Conservation (phyloP, 208 protist species). For the Jaenimonas drosophilae region DNA sequence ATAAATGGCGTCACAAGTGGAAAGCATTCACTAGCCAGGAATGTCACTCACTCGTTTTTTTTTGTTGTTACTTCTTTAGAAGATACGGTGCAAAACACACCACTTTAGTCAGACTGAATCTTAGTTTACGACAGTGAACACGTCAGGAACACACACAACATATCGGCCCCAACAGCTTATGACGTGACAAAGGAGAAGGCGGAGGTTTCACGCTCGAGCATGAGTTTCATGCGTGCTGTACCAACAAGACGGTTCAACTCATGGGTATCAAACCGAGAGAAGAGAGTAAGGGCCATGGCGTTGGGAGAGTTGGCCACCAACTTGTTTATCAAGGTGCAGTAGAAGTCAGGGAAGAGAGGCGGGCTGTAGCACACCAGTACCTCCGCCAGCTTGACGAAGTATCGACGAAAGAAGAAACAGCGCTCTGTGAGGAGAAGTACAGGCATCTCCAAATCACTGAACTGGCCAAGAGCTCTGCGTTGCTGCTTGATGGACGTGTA, state of each 20-base stretch:
- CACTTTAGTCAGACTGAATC: no score
- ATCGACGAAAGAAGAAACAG: constrained; percentile 95
- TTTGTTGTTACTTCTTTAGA: no score
- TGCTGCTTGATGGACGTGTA: constrained; percentile 84
- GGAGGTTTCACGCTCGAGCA: constrained; percentile 63
- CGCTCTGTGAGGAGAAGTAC: constrained; percentile 94
- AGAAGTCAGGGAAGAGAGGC: constrained; percentile 90
- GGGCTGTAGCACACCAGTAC: constrained; percentile 93
- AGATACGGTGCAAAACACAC: no score
- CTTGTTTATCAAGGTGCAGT: constrained; percentile 86
- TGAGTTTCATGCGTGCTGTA: constrained; percentile 50
- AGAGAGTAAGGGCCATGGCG: constrained; percentile 80
- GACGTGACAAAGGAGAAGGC: constrained; percentile 80
- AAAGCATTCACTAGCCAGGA: no score
- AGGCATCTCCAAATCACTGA: constrained; percentile 67
- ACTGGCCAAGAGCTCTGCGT: constrained; percentile 71
- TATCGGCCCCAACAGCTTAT: constrained; percentile 7
- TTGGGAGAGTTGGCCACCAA: constrained; percentile 64
- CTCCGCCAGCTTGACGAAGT: constrained; percentile 88
- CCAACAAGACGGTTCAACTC: constrained; percentile 90
- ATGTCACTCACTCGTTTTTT: no score
- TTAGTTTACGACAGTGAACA: no score
- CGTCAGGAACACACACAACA: no score
- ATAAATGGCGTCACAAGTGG: no score
- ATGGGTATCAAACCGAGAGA: constrained; percentile 89